phyloP scores from a whole-genome alignment of 2,329 filamentous ascomycete genomes.

The Apiospora kogelbergensis region DNA sequence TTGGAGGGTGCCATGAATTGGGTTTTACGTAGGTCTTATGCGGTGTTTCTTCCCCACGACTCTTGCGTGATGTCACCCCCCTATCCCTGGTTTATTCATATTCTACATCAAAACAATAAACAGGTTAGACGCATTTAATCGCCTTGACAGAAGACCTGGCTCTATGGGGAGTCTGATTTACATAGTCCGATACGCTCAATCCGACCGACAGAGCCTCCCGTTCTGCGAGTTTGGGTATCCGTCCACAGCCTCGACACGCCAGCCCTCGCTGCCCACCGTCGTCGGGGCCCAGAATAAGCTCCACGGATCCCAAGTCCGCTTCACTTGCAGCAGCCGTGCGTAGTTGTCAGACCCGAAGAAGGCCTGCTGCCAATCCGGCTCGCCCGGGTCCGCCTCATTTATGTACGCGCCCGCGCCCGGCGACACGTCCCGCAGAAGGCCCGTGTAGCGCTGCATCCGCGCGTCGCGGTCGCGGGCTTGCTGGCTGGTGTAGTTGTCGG shows the following conservation, averaged over 20 bases:
- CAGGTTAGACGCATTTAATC: too few species aligned
- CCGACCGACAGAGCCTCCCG: slow-evolving; percentile 37
- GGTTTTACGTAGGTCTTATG: background rate
- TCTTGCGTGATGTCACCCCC: too few species aligned
- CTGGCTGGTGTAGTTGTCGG: background rate
- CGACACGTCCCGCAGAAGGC: slow-evolving; percentile 30
- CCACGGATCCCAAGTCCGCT: slow-evolving; percentile 47
- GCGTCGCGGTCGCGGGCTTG: slow-evolving; percentile 18
- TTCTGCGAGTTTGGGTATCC: slow-evolving; percentile 31
- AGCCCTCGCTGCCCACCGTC: slow-evolving; percentile 52
- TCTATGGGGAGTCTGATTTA: too few species aligned
- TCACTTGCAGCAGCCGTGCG: slow-evolving; percentile 39
- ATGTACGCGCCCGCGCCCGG: slow-evolving; percentile 46
- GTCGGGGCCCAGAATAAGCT: slow-evolving; percentile 37
- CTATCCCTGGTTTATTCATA: too few species aligned
- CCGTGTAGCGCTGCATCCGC: slow-evolving; percentile 22
- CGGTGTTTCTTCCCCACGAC: background rate
- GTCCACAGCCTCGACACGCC: slow-evolving; percentile 37
- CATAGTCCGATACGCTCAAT: too few species aligned
- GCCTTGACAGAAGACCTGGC: too few species aligned
- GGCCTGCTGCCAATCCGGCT: slow-evolving; percentile 43
- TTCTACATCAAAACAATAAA: too few species aligned
- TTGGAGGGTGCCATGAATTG: background rate
- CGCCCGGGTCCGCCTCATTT: slow-evolving; percentile 51
- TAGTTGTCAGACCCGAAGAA: slow-evolving; percentile 53